phyloP scores from a whole-genome alignment of 1,284 basidiomycete genomes.

The Pterulicium gracile region DNA sequence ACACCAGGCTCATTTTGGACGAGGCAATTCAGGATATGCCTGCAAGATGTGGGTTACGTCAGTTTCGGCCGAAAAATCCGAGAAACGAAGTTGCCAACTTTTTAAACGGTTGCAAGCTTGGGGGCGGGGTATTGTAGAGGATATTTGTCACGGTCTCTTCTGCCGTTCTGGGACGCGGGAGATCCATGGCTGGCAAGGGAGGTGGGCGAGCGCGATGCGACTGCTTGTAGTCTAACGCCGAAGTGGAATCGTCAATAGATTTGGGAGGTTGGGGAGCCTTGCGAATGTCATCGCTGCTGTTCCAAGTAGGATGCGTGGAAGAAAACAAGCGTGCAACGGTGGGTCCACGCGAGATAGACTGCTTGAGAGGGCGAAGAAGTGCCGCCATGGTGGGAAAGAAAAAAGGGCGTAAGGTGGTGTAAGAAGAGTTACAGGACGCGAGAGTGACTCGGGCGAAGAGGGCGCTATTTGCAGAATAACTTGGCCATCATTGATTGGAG shows the following conservation, averaged over 20 bases:
- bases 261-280: slow-evolving; percentile 60
- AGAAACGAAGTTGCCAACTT: slow-evolving; percentile 42
- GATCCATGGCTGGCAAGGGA: slow-evolving; percentile 67
- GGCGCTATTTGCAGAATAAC: too few relatives aligned
- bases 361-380: neutral
- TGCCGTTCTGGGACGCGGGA: slow-evolving; percentile 67
- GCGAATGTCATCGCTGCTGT: slow-evolving; percentile 20
- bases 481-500: too few relatives aligned
- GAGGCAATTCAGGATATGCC: slow-evolving; percentile 95
- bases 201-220: slow-evolving; percentile 61
- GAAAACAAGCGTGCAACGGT: slow-evolving; percentile 24
- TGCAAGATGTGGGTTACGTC: slow-evolving; percentile 20
- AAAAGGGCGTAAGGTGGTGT: neutral
- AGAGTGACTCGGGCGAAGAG: neutral
- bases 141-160: slow-evolving; percentile 96
- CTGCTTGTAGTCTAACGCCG: slow-evolving; percentile 90
- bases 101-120: slow-evolving; percentile 89
- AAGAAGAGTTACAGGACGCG: neutral
- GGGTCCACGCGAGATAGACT: neutral
- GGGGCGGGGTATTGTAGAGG: slow-evolving; percentile 91
- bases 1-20: slow-evolving; percentile 99
- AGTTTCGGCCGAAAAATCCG: slow-evolving; percentile 5
- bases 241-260: slow-evolving; percentile 82
- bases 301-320: slow-evolving; percentile 20
- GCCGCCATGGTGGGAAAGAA: neutral